These are phyloP conservation scores for Irpex sp. DNA, from an alignment of 1,284 basidiomycete genomes.

Conservation along the genomic window DNA sequence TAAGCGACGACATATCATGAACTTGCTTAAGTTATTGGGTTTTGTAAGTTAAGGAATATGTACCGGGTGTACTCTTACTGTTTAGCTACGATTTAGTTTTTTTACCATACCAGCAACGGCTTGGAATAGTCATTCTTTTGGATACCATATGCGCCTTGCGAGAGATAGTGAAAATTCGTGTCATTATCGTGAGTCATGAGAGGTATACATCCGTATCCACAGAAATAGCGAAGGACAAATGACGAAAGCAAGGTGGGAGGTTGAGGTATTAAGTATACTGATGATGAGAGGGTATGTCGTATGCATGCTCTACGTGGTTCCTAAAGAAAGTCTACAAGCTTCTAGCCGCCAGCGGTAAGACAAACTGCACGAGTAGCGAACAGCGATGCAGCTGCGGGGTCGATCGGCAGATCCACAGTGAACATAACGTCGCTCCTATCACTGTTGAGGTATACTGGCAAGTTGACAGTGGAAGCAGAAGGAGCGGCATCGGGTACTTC, in stretches of 20 bases:
- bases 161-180: background rate
- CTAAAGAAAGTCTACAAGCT: background rate
- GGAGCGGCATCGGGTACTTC: constrained; percentile 32
- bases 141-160: background rate
- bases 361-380: constrained; percentile 81
- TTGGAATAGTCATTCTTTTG: background rate
- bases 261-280: background rate
- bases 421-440: constrained; percentile 90
- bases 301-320: background rate
- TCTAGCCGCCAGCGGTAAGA: constrained; percentile 55
- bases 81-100: background rate
- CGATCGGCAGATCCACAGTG: constrained; percentile 78
- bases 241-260: background rate
- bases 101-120: background rate
- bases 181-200: background rate
- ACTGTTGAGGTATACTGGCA: constrained; percentile 90
- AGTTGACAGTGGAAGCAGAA: constrained; percentile 49
- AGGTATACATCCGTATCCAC: background rate
- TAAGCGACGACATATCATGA: background rate
- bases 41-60: background rate
- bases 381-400: constrained; percentile 56
- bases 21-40: background rate
- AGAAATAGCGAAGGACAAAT: background rate
- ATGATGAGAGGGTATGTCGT: constrained; percentile 3
- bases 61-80: background rate